These are phyloP conservation scores for Amyloporia xantha DNA, from an alignment of 768 basidiomycete genomes.

Conservation along the genomic window DNA sequence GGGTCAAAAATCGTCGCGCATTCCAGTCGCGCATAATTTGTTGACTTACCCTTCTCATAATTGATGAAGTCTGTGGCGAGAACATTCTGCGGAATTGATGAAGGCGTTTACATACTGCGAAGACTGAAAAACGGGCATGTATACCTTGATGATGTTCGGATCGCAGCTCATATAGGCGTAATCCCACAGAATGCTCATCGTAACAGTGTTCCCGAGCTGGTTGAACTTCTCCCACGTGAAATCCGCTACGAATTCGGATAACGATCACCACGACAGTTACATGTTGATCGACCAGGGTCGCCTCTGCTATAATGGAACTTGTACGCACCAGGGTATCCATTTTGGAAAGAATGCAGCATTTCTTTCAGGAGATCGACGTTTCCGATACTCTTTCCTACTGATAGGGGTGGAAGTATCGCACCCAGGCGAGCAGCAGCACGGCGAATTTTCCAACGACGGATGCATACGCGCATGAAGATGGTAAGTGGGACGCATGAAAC, in stretches of 20 bases:
- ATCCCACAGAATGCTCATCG: conserved; percentile 15
- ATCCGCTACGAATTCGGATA: too few species aligned
- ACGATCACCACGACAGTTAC: background rate
- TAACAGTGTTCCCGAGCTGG: conserved; percentile 16
- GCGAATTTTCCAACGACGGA: conserved; percentile 2
- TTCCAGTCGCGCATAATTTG: background rate
- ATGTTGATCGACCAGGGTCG: background rate
- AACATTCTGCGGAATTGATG: conserved; percentile 29
- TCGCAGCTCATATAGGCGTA: conserved; percentile 12
- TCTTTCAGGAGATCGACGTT: conserved; percentile 27
- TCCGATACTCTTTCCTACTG: conserved; percentile 26
- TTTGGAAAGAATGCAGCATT: conserved; percentile 15
- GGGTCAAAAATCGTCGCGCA: background rate
- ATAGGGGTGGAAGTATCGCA: conserved; percentile 20
- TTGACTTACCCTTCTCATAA: conserved; percentile 35
- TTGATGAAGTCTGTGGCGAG: conserved; percentile 37
- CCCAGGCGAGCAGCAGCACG: conserved; percentile 11
- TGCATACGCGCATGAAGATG: conserved; percentile 2
- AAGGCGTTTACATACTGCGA: too few species aligned
- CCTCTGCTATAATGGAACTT: background rate
- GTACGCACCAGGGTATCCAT: conserved; percentile 31
- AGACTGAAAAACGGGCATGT: too few species aligned
- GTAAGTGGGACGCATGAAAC: conserved; percentile 8
- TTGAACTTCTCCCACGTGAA: conserved; percentile 18
- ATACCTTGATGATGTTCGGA: conserved; percentile 27